Base-by-base conservation (phyloP, 2,329 filamentous ascomycete species). In the Microcyclospora pomicola region DNA sequence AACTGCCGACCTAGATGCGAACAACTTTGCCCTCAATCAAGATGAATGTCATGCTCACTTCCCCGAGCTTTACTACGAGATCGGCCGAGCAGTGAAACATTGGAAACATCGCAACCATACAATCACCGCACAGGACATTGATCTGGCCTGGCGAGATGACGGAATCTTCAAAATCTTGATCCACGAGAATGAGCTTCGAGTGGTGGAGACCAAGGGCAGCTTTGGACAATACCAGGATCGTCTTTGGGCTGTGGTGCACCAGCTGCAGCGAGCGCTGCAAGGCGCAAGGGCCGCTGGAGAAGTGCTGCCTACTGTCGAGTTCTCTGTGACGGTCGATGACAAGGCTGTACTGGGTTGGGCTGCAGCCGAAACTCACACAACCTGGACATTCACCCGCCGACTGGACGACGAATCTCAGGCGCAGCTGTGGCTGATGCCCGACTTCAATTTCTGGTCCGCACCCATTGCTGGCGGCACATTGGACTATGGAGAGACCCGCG, bases 401-500 rank as follows among this genome's bases (percentile, higher is more conserved):
- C 37, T 44, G 6, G 41, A 45, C 31, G 45, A 47, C 56, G 34
- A 55, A 45, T 28, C 58, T 9, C 50, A 59, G n/a, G 58, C 66
- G 27, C 51, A 51, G 6, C 50, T 59, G 11, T 71, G 68, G 66
- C 51, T 71, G 15, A 68, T 71, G 56, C 67, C 68, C 0, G 67
- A 69, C 41, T 69, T 69, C 43, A 65, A 63, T 27, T 68, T 65
- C 51, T 69, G 64, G 63, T 58, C 62, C 10, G 66, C 63, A 63
- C 64, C 41, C 30, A 30, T 16, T 12, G 34, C 38, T 6, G 39
- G 36, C 35, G 36, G 31, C 13, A 28, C 24, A n/a, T 36, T 28
- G 32, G 49, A 47, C 35, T 41, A 42, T 4, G 38, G 42, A 15
- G 36, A 44, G 29, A 47, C 49, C 27, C 29, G 37, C 11, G 44